Evolutionary conservation across 148 eudicot genomes (phyloP), one percentile per base, ranked within the genome.

Genomic region (Beta vulgaris): DNA sequence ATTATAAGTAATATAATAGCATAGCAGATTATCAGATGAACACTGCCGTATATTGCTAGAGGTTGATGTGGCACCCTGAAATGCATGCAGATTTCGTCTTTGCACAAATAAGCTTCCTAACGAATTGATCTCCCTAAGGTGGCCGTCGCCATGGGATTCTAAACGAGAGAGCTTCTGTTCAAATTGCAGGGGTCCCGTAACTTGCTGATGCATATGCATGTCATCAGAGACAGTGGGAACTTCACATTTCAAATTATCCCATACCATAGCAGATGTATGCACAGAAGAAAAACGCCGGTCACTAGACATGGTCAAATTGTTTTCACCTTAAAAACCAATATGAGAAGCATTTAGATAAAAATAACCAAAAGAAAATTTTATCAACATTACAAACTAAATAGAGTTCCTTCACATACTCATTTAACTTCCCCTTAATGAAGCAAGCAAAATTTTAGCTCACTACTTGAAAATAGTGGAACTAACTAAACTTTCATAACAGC

Each of bases 1-100:
- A 73, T 66, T 83, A 80, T 75, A 85, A 7, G 34, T 68, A 29
- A 76, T 66, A 73, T 86, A 91, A 51, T 60, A 70, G 63, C 76
- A 63, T 18, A 89, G 89, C n/a, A n/a, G 65, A 86, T 60, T 55
- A 69, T 48, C 69, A 65, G 19, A 6, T 48, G 54, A 73, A 66
- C 59, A 34, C 59, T 48, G 35, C 35, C 12, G 76, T 35, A 54
- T 57, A 80, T 81, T 37, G 9, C 76, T 42, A 44, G 35, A 49
- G 54, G 40, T 15, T 63, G 61, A 44, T 29, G 59, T 60, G 42
- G 69, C 55, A 40, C 64, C 35, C 35, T 63, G 54, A 69, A 69
- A 65, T 35, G 61, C 70, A 69, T n/a, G 60, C 16, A 40, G 51
- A 25, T 48, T 60, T 48, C 57, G 39, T 37, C 31, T 79, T 61